Base-by-base conservation (phyloP, 495 filamentous ascomycete genomes). In the Penicillium daleae region DNA sequence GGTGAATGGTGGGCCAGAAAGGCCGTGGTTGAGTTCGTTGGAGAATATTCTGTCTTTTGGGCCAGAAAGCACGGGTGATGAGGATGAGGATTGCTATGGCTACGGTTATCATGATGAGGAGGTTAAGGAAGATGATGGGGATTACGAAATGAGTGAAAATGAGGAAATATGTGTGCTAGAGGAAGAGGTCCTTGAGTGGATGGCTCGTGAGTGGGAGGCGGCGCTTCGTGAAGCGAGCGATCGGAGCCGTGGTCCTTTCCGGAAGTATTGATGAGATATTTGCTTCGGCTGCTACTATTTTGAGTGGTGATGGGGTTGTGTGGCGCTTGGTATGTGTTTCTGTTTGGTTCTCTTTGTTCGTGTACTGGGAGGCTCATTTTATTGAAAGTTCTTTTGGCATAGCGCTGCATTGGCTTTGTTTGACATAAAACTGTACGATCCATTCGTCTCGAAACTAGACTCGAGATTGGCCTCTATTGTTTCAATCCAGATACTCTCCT, bases 181-280 rank as follows among this genome's bases (percentile, higher is more conserved):
- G 27, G 21, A 51, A 9, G 49, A 52, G 27, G 26, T 52, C 32
- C 27, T 52, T 5, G 49, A 8, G 15, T 52, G 49, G 49, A 31
- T 52, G 49, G 49, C 26, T 29, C 26, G 49, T 7, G 49, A 51
- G 29, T 51, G 49, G 49, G 49, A 51, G 49, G 24, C 5, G 7
- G 49, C 17, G n/a, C 26, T 51, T 7, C 13, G 17, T 8, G 24
- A 51, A 19, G n/a, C 29, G 49, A 6, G 24, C 0, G 2, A 32
- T 9, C 6, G 3, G 13, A 9, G 17, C 8, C 6, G 12, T n/a
- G 49, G 49, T 0, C 26, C 15, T 0, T 52, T 52, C 13, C 15
- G 22, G 8, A 52, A 52, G 27, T 19, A 29, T 17, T 51, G 49
- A 51, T n/a, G n/a, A 21, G n/a, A 21, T 44, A 39, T 6, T 39